Base-by-base conservation (phyloP, 306 rosid genomes). In the Prinsepia uniflora region DNA sequence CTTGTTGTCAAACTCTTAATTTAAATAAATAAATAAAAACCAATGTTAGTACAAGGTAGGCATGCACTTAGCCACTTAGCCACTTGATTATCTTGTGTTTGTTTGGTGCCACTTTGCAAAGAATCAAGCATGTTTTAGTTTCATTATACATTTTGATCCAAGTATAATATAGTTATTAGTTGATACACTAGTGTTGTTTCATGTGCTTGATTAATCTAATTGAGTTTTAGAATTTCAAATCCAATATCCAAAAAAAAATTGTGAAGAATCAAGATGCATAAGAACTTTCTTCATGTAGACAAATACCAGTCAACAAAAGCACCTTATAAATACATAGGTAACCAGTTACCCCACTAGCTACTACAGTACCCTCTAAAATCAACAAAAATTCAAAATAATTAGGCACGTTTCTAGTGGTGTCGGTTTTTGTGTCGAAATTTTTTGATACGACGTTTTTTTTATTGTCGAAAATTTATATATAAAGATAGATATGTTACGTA, bases 261-360 rank as follows among this genome's bases (percentile, higher is more conserved):
- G 46, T 70, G 64, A 43, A 70, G 43, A 17, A 9, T 8, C 45
- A 48, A 34, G 9, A 17, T 10, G 7, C 44, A 59, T 24, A 44
- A 22, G 13, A 22, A 56, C 55, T 6, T 13, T 45, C 11, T 43
- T 43, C 65, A 20, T 22, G 34, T 5, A 15, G 63, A 41, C 12
- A 70, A 70, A 69, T 10, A 56, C 55, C 39, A 22, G 30, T 70
- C 65, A 44, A 63, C 19, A 63, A 58, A 70, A 42, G 0, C 43
- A 59, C 40, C 62, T 17, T 15, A 39, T 0, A 15, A 6, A 60
- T 39, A 60, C n/a, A 57, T 52, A 10, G 18, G 8, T 50, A 17
- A 10, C 4, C 10, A 54, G 22, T 54, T 11, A 5, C 59, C 72
- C 30, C 62, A 40, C 46, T 8, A 10, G 41, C 39, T 14, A 11